Base-by-base conservation (phyloP, 2,329 filamentous ascomycete species). In the Colletotrichum sp. region DNA sequence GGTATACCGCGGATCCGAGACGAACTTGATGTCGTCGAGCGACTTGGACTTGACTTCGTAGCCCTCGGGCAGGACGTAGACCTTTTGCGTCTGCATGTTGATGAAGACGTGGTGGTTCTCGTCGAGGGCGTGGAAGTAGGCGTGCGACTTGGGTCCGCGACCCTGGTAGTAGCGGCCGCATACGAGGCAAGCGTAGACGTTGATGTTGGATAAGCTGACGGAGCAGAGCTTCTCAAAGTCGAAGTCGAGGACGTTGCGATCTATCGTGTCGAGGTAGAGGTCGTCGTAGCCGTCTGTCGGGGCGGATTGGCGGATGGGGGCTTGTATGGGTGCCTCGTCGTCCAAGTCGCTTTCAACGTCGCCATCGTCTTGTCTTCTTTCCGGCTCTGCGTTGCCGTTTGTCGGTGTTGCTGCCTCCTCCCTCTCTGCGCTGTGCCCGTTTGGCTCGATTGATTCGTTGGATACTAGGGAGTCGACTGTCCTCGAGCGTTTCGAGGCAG, bases 151-250 rank as follows among this genome's bases (percentile, higher is more conserved):
- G 18, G 94, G 94, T 0, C 97, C 97, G 78, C 97, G 91, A 67
- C 97, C 97, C 84, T 98, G 95, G 83, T 94, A 99, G 87, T 99
- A 99, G 83, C 95, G 96, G n/a, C 97, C 97, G 83, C 97, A 99
- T 2, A 98, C 94, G 13, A 99, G 90, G 80, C 97, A 99, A 12
- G 97, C 97, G 83, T 99, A 99, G 58, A 99, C 96, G 82, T 99
- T 99, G 86, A 98, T 98, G 82, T 98, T 98, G 63, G 96, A 98
- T 9, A 99, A 90, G 38, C 95, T 98, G 77, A 99, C 90, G 29
- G 96, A 98, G 86, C 97, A 99, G 15, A 98, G 91, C 87, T 99
- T 99, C 83, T 99, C 97, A 82, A 99, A 99, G 84, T 99, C 97
- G 82, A 98, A 98, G 84, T 99, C 97, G 70, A 98, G 92, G 61